Evolutionary conservation across 495 filamentous ascomycete species (phyloP), one percentile per base, ranked within the genome.

Genomic region (Thermothielavioides terrestris): DNA sequence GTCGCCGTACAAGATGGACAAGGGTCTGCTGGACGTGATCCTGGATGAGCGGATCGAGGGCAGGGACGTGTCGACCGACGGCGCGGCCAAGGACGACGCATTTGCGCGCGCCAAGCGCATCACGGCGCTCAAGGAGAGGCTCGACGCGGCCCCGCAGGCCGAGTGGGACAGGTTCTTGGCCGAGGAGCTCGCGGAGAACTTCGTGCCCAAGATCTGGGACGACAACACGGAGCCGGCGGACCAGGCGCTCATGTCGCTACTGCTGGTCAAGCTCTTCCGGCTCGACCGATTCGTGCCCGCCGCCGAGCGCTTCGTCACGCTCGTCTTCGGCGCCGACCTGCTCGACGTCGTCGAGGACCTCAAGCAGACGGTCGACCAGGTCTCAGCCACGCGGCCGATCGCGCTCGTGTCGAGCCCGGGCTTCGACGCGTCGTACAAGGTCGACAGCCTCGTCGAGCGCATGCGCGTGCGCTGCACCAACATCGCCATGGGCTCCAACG

Each of bases 351-450:
- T 80, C 41, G 84, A 86, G 53, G 89, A 97, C 64, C 76, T 99
- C 22, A 80, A 84, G 67, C 79, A 90, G 50, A 86, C 91, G 18
- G 83, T 95, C 42, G 76, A 78, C 31, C 86, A 95, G 67, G 87
- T 96, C 49, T 80, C 81, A 1, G 81, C 91, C 5, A 87, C 80
- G 30, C 85, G 84, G 15, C 92, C 92, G 15, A 88, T 99, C 60
- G 81, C 92, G 22, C 77, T 99, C 12, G 87, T 89, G 62, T 97
- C 90, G 12, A 94, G 83, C 58, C 90, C 92, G 46, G 92, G 92
- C 46, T 99, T 97, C 65, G 92, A 99, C 69, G 92, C 92, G 26
- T 94, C 88, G 62, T 99, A 96, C 79, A 96, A 96, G 76, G 92
- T 99, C 48, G 91, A 97, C 61, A 88, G 83, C 43, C 75, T 97